Base-by-base conservation (phyloP, 176 grass and related monocot genomes). In the Dendrocalamus sinicus region DNA sequence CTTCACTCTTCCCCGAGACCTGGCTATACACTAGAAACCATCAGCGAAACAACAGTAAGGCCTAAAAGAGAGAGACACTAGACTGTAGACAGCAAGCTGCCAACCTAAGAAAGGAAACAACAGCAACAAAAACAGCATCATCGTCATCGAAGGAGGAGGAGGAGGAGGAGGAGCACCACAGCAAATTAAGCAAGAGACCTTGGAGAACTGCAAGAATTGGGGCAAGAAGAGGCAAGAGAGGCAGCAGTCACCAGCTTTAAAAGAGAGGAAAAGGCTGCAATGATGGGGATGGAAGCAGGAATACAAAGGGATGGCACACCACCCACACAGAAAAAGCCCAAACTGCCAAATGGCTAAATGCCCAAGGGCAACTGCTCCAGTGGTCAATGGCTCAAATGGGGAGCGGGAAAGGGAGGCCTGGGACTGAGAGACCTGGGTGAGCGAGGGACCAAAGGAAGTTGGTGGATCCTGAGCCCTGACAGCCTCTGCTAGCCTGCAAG, bases 211-310 rank as follows among this genome's bases (percentile, higher is more conserved):
- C 23, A 60, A 9, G 57, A 23, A 35, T 45, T 10, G n/a, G 23
- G 55, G 55, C 17, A 43, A 73, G 73, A 85, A 77, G 59, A 41
- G n/a, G 26, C 1, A 7, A 13, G 77, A 77, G 59, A 41, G n/a
- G 26, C 1, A 7, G 19, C 3, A 0, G 12, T 12, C 54, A 96
- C 97, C 92, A 77, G 76, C 90, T 89, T 82, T 85, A 90, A 85
- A 79, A 37, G 20, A 51, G 46, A 47, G 16, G 30, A 63, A 91
- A 89, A 89, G 76, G 75, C 81, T 75, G 63, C 54, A 76, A 79
- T 69, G 86, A 87, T 91, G 87, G 73, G 78, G 87, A 89, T 85
- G 72, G 84, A 86, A 94, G 74, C 80, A 89, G 84, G 43, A 81
- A 80, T 19, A 41, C 58, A 60, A 80, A 79, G 86, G 68, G 67